Conservation (phyloP, 2,329 filamentous ascomycete genomes). For the Dothiorella sarmentorum region DNA sequence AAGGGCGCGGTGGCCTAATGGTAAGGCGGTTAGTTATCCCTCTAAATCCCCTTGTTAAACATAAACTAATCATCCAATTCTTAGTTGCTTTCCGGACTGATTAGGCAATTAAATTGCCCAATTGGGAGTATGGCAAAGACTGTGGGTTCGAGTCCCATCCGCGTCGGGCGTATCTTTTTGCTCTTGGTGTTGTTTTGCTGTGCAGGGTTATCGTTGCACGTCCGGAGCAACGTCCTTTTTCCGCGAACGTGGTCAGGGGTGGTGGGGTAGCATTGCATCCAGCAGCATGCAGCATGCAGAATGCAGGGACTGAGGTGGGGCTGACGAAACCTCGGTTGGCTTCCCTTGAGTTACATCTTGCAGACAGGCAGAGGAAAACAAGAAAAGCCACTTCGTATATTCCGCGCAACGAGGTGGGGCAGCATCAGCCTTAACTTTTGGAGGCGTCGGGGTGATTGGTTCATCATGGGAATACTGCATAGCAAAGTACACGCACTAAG, state of each 20-base stretch:
- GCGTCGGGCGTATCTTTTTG: not conserved
- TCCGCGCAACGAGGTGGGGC: not conserved
- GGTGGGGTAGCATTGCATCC: constrained; percentile 11
- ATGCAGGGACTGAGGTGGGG: constrained; percentile 3
- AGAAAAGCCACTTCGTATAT: not conserved
- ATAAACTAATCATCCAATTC: not conserved
- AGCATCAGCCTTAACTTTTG: constrained; percentile 7
- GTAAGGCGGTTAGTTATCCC: constrained; percentile 25
- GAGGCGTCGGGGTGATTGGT: not conserved
- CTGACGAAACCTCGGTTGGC: not conserved
- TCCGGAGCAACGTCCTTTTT: not conserved
- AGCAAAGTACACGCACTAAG: no score
- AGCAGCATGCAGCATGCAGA: no score
- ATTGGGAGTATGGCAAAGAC: constrained; percentile 15
- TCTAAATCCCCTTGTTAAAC: not conserved
- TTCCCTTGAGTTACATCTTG: no score
- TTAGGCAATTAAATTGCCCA: no score
- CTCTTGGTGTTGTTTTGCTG: not conserved
- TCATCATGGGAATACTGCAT: no score
- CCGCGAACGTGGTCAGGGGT: not conserved
- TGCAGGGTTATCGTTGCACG: not conserved
- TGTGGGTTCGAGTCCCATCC: constrained; percentile 20
- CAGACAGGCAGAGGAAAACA: not conserved
- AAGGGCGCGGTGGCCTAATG: constrained; percentile 32
- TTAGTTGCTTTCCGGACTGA: constrained; percentile 11